phyloP scores from a whole-genome alignment of 345 rosid genomes.

The Geranium rotundifolium region DNA sequence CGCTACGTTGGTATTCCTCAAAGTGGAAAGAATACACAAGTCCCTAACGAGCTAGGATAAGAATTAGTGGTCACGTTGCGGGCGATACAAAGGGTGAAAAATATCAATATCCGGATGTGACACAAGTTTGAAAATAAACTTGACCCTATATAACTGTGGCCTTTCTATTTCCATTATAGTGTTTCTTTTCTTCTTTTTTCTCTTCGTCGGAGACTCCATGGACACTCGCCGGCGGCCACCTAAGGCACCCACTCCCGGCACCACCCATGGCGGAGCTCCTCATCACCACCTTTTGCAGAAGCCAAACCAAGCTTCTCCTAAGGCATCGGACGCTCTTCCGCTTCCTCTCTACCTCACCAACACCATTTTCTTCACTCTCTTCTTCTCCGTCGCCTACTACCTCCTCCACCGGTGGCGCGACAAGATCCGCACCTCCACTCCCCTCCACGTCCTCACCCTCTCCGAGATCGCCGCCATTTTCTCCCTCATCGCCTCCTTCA shows the following conservation, averaged over 20 bases:
- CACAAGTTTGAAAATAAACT: no score
- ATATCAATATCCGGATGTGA: no score
- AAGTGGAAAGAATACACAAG: no score
- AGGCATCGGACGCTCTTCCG: constrained; percentile 79
- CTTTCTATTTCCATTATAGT: not conserved
- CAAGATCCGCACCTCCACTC: constrained; percentile 68
- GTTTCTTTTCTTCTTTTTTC: not conserved
- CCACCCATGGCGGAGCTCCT: not conserved
- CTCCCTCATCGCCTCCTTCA: constrained; percentile 66
- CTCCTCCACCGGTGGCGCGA: constrained; percentile 84
- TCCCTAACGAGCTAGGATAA: no score
- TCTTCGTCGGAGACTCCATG: constrained; percentile 20
- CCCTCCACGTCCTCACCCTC: constrained; percentile 70
- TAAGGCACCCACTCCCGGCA: constrained; percentile 11
- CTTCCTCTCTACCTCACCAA: constrained; percentile 69
- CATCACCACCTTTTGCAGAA: constrained; percentile 5
- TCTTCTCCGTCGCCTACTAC: constrained; percentile 79
- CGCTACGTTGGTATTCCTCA: no score
- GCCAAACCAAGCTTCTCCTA: constrained; percentile 13
- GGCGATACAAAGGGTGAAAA: no score
- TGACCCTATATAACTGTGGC: not conserved
- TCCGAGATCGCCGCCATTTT: constrained; percentile 65
- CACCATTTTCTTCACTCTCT: constrained; percentile 74
- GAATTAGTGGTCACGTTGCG: no score
- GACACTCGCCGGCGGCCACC: constrained; percentile 42